Evolutionary conservation across 352 stramenopile species (phyloP).

Genomic region (Phytophthora hybrid): DNA sequence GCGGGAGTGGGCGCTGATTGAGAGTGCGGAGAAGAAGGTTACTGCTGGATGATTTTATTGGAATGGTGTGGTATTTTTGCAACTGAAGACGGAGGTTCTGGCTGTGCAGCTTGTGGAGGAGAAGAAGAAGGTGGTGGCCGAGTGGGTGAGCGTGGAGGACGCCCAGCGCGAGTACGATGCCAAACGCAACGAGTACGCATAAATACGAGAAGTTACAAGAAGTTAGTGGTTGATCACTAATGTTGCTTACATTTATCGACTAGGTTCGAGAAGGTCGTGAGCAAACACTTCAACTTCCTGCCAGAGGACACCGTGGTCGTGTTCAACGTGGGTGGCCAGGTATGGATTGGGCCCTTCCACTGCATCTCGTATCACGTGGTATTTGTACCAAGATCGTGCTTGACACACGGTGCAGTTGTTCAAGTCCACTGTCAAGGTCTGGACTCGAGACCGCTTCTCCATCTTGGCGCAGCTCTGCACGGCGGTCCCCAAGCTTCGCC

Average conservation of each 20-base stretch:
- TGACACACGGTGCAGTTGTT: constrained; percentile 50
- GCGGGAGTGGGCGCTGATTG: constrained; percentile 68
- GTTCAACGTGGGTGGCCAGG: constrained; percentile 80
- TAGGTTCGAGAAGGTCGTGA: constrained; percentile 71
- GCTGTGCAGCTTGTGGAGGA: constrained; percentile 64
- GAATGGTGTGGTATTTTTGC: background rate
- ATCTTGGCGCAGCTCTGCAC: constrained; percentile 86
- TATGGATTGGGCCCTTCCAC: constrained; percentile 10
- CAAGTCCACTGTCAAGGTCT: constrained; percentile 77
- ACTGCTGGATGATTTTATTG: background rate
- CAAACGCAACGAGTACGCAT: constrained; percentile 63
- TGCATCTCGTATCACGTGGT: background rate
- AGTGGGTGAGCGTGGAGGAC: constrained; percentile 77
- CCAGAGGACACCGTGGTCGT: constrained; percentile 54
- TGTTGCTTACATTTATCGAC: background rate
- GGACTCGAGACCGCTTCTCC: constrained; percentile 80
- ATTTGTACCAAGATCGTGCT: background rate
- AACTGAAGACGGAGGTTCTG: background rate
- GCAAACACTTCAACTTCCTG: constrained; percentile 68
- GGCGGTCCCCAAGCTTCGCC: constrained; percentile 59
- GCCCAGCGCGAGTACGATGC: constrained; percentile 68
- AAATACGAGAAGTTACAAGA: background rate
- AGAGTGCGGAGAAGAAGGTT: constrained; percentile 71
- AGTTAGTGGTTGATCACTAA: background rate
- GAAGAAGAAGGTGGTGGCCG: constrained; percentile 78